Percentiles rank a stretch among this genome's conserved stretches.
These are phyloP conservation scores for Mycena kentingensis DNA, from an alignment of 768 basidiomycete genomes.

Conservation along the genomic window DNA sequence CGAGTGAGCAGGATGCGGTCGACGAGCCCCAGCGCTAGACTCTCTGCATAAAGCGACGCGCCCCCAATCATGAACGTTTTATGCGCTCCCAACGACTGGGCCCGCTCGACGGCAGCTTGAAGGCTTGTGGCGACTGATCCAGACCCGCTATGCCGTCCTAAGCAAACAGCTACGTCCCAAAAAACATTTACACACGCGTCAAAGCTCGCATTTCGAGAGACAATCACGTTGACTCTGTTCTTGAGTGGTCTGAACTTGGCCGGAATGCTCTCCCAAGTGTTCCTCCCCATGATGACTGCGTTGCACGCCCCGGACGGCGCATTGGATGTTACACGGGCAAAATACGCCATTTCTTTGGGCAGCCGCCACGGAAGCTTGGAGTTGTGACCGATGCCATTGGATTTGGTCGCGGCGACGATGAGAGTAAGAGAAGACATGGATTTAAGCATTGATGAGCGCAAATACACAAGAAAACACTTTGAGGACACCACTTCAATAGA, in stretches of 20 bases:
- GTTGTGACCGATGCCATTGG: conserved; percentile 84
- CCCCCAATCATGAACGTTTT: conserved; percentile 89
- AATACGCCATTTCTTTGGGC: conserved; percentile 88
- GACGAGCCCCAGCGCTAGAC: conserved; percentile 58
- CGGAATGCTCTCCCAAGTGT: conserved; percentile 98
- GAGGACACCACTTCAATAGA: conserved; percentile 12
- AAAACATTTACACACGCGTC: conserved; percentile 52
- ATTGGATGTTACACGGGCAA: conserved; percentile 73
- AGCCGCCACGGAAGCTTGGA: conserved; percentile 86
- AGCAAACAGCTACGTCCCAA: background rate
- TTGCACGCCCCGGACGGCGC: conserved; percentile 62
- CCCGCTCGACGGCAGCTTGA: conserved; percentile 40
- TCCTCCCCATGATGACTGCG: conserved; percentile 91
- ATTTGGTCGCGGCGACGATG: conserved; percentile 88
- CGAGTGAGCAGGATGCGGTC: conserved; percentile 89
- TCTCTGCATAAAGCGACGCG: conserved; percentile 76
- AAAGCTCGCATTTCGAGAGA: conserved; percentile 62
- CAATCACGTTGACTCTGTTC: conserved; percentile 74
- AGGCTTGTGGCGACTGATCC: conserved; percentile 31
- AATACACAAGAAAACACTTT: conserved; percentile 13
- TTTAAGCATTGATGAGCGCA: conserved; percentile 3
- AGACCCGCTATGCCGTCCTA: conserved; percentile 5
- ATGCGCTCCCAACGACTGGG: conserved; percentile 30
- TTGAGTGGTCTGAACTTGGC: conserved; percentile 77
- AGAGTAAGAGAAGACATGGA: conserved; percentile 75